phyloP scores from a whole-genome alignment of 805 yeast species.

The Kluyveromyces siamensis region DNA sequence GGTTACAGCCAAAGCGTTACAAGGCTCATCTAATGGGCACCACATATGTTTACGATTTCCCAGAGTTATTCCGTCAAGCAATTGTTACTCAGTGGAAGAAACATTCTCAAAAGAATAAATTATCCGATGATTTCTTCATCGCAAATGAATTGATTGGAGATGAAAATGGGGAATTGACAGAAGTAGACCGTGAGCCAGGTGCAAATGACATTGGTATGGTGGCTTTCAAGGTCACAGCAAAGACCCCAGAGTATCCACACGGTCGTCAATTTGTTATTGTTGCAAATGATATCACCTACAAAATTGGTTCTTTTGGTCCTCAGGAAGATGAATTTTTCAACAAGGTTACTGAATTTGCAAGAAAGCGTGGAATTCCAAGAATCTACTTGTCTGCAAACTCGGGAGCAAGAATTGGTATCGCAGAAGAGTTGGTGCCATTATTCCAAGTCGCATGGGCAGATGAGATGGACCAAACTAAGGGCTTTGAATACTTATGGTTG shows the following conservation, averaged over 20 bases:
- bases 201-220: constrained; percentile 96
- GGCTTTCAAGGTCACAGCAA: constrained; percentile 82
- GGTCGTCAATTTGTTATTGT: constrained; percentile 91
- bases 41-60: constrained; percentile 97
- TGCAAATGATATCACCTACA: constrained; percentile 95
- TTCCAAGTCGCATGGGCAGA: constrained; percentile 92
- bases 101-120: constrained; percentile 40
- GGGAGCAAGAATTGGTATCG: constrained; percentile 98
- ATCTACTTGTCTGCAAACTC: constrained; percentile 95
- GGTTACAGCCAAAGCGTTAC: constrained; percentile 97
- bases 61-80: constrained; percentile 95
- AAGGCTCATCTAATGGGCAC: constrained; percentile 98
- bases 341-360: constrained; percentile 86
- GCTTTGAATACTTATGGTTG: constrained; percentile 83
- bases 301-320: constrained; percentile 98
- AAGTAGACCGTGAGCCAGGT: constrained; percentile 92
- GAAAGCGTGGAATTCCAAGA: constrained; percentile 89
- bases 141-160: constrained; percentile 77
- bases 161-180: constrained; percentile 70
- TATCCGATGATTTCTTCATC: constrained; percentile 60
- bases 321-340: constrained; percentile 87
- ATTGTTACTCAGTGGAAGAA: constrained; percentile 77
- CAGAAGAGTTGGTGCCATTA: constrained; percentile 86
- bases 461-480: constrained; percentile 63
- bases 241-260: constrained; percentile 94